Evolutionary conservation across 164 flowering plant species (phyloP), one percentile per base, ranked within the genome.

Genomic region (Tinospora cordifolia): DNA sequence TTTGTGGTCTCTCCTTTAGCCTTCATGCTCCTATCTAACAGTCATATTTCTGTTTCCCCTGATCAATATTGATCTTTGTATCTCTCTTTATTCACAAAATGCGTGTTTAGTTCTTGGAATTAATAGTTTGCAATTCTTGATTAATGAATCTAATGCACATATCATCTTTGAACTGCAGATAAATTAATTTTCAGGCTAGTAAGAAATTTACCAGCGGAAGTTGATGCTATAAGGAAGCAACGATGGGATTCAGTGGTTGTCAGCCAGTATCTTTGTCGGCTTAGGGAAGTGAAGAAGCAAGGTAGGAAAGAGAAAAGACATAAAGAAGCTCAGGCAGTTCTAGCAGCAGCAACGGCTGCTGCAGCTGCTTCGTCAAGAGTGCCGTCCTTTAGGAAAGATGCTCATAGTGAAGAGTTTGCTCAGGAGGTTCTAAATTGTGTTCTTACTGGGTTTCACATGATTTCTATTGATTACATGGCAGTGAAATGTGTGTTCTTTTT

Each of bases 331-430:
- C 98, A 95, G 81, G 97, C 93, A 70, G 92, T 87, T 13, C 80
- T 91, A 27, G 99, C 97, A 81, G 99, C 99, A 74, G 98, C 98
- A 39, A 83, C 97, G 68, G 96, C 98, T 63, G 98, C 97, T n/a
- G 99, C 93, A 17, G 96, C 97, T 38, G 84, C 96, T 63, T 95
- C 98, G 64, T 87, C 96, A 62, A 84, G 99, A 83, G 63, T 81
- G 21, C 87, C 97, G 59, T 87, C 92, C 24, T 67, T 85, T 36
- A 85, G 98, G 83, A 95, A 92, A 79, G 98, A 95, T 79, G 69
- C 69, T 39, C 77, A 76, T 44, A 96, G 91, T 54, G 98, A 90
- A 71, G 72, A 87, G 74, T 69, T 84, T 49, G 74, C 72, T 36
- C 85, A 80, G 58, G 92, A 87, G 92, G 95, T 91, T 59, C 34